Evolutionary conservation across 345 rosid genomes (phyloP), one percentile per base, ranked within the genome.

Genomic region (Nephelium lappaceum): DNA sequence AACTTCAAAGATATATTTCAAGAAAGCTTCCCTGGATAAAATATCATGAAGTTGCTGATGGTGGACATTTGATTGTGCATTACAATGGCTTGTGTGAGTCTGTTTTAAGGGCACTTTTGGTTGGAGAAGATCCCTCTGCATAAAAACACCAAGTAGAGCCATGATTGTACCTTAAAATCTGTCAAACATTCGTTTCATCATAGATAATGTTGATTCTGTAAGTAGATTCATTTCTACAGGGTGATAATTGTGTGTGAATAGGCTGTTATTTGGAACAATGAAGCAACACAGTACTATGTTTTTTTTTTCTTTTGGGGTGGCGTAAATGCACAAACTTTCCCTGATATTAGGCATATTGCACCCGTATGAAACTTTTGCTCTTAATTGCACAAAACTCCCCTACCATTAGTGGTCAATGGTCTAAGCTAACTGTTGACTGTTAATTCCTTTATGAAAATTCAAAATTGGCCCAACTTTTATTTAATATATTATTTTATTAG

Each of bases 51-150:
- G 89, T 95, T 41, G 87, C 91, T 58, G 90, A 86, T 43, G 99
- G 99, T 39, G 99, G 99, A 11, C 99, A 95, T 78, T 76, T 95
- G 78, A 88, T 93, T 43, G 91, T 95, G 65, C 97, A 93, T 74
- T 91, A 95, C 68, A 84, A 69, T 5, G 98, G 96, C 1, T 64
- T 93, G 2, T 86, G 97, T 42, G 97, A 93, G 43, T 83, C 92
- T 45, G 89, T 95, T 66, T 72, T 92, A 77, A 88, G 83, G 75
- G 82, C 97, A 4, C 89, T 93, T 78, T 81, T 95, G 80, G 81
- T 91, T 66, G 90, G 95, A 74, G 93, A 92, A 82, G 94, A 89
- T 70, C 87, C 85, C 15, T 83, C 80, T 39, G 62, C 82, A 68
- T 86, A 84, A 77, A 86, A 69, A 83, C 80, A 83, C 80, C 90